phyloP scores from a whole-genome alignment of 257 asterid species.

The Nicotiana tomentosiformis region DNA sequence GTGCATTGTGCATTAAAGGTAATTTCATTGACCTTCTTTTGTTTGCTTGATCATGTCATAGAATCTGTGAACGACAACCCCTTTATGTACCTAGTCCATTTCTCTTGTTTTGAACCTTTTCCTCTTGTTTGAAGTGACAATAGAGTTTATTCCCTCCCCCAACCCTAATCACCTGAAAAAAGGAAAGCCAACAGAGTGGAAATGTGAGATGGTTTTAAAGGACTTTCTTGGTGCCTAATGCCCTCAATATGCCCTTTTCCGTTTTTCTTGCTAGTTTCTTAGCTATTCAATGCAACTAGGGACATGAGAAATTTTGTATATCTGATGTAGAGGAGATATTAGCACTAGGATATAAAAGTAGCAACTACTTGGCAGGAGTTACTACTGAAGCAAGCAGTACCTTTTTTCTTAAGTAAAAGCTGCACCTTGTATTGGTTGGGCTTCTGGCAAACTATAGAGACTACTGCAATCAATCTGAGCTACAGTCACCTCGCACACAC shows the following conservation, averaged over 20 bases:
- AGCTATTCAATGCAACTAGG: too few relatives aligned
- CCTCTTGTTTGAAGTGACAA: not conserved
- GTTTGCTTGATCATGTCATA: not conserved
- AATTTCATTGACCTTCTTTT: not conserved
- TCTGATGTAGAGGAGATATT: too few relatives aligned
- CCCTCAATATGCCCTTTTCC: too few relatives aligned
- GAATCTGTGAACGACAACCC: not conserved
- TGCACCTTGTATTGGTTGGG: not conserved
- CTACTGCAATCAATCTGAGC: not conserved
- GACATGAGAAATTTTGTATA: too few relatives aligned
- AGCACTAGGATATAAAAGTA: not conserved
- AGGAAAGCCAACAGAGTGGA: not conserved
- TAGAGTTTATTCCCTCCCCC: not conserved
- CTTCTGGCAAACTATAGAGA: not conserved
- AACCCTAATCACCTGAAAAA: not conserved
- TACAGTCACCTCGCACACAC: not conserved
- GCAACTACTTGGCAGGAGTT: not conserved
- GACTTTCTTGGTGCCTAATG: too few relatives aligned
- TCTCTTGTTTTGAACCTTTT: not conserved
- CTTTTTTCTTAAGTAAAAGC: not conserved
- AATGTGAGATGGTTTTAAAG: not conserved
- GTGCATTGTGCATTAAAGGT: constrained; percentile 96
- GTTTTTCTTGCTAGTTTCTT: too few relatives aligned
- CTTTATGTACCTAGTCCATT: not conserved
- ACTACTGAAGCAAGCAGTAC: not conserved